A percentile compares a stretch with the other conserved stretches of the same genome.
phyloP scores from a whole-genome alignment of 2,329 filamentous ascomycete species.

The Cercospora janseana region DNA sequence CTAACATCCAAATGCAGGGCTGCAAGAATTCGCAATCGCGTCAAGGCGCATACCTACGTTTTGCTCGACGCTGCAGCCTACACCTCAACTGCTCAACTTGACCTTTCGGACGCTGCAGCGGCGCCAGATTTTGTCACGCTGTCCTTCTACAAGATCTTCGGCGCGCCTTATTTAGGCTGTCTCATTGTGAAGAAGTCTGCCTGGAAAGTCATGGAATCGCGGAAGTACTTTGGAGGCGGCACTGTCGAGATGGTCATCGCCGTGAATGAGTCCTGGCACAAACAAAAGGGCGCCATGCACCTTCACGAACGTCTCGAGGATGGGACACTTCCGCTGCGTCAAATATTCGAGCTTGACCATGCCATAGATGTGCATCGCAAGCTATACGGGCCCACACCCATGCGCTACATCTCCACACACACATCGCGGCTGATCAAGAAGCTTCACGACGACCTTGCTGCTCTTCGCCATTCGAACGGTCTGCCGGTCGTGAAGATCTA shows the following conservation, averaged over 20 bases:
- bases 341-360: slow-evolving; percentile 73
- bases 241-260: slow-evolving; percentile 83
- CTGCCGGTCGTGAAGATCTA: slow-evolving; percentile 66
- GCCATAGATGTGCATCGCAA: slow-evolving; percentile 68
- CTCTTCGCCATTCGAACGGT: slow-evolving; percentile 68
- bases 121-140: slow-evolving; percentile 85
- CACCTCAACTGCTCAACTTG: slow-evolving; percentile 71
- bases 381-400: slow-evolving; percentile 63
- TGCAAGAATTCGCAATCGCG: slow-evolving; percentile 43
- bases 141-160: slow-evolving; percentile 94
- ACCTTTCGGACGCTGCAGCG: slow-evolving; percentile 64
- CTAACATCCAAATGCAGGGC: slow-evolving; percentile 26
- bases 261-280: slow-evolving; percentile 76
- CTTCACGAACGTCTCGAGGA: slow-evolving; percentile 83
- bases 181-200: slow-evolving; percentile 74
- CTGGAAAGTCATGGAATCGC: slow-evolving; percentile 57
- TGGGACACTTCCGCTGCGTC: slow-evolving; percentile 85
- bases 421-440: slow-evolving; percentile 62
- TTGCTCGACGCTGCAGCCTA: slow-evolving; percentile 80
- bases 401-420: slow-evolving; percentile 68
- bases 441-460: slow-evolving; percentile 58
- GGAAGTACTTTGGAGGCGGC: slow-evolving; percentile 85
- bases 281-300: slow-evolving; percentile 61
- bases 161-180: slow-evolving; percentile 84
- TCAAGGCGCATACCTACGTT: slow-evolving; percentile 52